These are phyloP conservation scores for Cryphonectria carpinicola DNA, from an alignment of 2,329 filamentous ascomycete genomes.

Conservation along the genomic window DNA sequence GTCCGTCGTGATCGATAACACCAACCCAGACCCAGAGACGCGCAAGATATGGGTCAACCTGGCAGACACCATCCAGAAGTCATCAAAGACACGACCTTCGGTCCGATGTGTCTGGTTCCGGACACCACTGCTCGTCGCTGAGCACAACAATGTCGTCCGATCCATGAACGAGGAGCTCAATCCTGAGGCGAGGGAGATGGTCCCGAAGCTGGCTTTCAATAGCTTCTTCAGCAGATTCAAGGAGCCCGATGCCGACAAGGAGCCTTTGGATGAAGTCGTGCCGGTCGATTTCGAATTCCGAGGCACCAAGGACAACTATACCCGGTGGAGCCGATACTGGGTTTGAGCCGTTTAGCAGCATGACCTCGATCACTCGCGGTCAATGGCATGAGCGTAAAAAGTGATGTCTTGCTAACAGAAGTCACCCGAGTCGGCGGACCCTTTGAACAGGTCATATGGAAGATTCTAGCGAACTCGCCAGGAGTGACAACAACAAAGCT, in stretches of 20 bases:
- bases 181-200: constrained; percentile 73
- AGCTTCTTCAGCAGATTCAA: constrained; percentile 75
- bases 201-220: constrained; percentile 82
- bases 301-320: constrained; percentile 69
- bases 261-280: constrained; percentile 84
- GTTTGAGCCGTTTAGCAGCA: constrained; percentile 46
- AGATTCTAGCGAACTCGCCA: not conserved
- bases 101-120: constrained; percentile 88
- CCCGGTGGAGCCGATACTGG: constrained; percentile 80
- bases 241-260: constrained; percentile 65
- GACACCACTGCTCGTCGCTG: constrained; percentile 67
- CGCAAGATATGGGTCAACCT: constrained; percentile 79
- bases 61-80: constrained; percentile 50
- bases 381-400: not conserved
- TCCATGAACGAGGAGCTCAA: constrained; percentile 75
- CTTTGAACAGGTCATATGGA: not conserved
- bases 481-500: not conserved
- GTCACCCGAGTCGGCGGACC: not conserved
- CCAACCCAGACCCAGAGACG: constrained; percentile 83
- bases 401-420: not conserved
- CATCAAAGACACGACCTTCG: constrained; percentile 63
- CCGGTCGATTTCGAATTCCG: constrained; percentile 77
- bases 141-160: constrained; percentile 88
- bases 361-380: not conserved
- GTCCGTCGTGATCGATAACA: constrained; percentile 87